These are phyloP conservation scores for Colletotrichum agaves DNA, from an alignment of 2,329 filamentous ascomycete genomes.

Conservation along the genomic window DNA sequence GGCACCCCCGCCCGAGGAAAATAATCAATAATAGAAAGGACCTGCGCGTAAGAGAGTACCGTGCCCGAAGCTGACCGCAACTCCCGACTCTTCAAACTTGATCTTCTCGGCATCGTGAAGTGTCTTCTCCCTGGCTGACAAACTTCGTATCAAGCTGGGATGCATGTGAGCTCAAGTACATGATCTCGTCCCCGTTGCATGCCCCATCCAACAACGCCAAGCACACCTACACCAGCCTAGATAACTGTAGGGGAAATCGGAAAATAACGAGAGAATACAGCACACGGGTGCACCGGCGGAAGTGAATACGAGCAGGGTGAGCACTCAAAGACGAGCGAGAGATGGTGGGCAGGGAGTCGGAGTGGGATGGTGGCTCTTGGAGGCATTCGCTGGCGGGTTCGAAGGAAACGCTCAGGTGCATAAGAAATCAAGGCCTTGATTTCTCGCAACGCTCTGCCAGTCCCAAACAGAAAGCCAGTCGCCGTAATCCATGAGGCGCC, in stretches of 20 bases:
- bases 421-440: constrained; percentile 66
- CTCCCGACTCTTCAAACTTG: neutral
- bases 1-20: neutral
- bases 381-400: too few relatives aligned
- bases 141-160: constrained; percentile 1
- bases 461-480: constrained; percentile 72
- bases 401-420: constrained; percentile 50
- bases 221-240: constrained; percentile 1
- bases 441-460: constrained; percentile 67
- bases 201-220: constrained; percentile 26
- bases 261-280: constrained; percentile 31
- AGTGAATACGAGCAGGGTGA: constrained; percentile 7
- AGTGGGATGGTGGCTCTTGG: neutral
- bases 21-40: neutral
- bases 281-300: constrained; percentile 29
- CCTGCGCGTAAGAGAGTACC: constrained; percentile 6
- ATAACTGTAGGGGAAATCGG: neutral
- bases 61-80: neutral
- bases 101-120: neutral
- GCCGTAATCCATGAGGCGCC: constrained; percentile 67
- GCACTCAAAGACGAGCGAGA: neutral
- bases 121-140: neutral
- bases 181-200: constrained; percentile 17
- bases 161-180: constrained; percentile 13
- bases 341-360: neutral